Evolutionary conservation across 1,284 basidiomycete genomes (phyloP).

Genomic region (Volvariella surrecta): DNA sequence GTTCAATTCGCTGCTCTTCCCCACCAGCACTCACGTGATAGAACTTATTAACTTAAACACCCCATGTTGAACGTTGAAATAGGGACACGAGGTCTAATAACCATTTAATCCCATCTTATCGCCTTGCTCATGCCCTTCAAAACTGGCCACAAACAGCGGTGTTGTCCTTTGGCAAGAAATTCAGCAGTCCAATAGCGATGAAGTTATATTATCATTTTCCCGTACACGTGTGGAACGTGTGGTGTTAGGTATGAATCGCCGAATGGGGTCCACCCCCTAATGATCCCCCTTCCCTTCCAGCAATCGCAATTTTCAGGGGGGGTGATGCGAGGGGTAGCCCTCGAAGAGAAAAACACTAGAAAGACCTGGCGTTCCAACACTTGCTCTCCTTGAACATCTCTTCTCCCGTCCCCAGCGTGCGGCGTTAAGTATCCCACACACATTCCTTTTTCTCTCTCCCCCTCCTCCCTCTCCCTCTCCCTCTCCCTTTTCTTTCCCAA

Average conservation of each 20-base stretch:
- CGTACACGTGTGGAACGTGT: constrained; percentile 29
- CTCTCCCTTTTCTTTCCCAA: constrained; percentile 12
- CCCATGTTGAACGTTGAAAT: not conserved
- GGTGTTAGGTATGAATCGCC: constrained; percentile 28
- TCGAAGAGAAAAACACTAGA: constrained; percentile 1
- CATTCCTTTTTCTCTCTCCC: constrained; percentile 11
- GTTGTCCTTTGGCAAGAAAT: constrained; percentile 9
- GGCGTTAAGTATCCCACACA: constrained; percentile 10
- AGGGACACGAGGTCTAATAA: not conserved
- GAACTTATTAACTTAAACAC: too few species aligned
- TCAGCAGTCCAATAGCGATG: constrained; percentile 13
- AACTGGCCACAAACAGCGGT: not conserved
- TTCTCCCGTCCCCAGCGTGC: constrained; percentile 6
- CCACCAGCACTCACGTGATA: not conserved
- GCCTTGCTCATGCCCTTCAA: not conserved
- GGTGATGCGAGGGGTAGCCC: not conserved
- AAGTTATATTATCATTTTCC: constrained; percentile 10
- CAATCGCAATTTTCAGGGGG: not conserved
- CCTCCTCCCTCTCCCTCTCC: constrained; percentile 7
- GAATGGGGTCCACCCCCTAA: too few species aligned
- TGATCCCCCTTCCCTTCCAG: constrained; percentile 13
- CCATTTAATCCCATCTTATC: constrained; percentile 1
- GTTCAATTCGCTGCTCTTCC: not conserved
- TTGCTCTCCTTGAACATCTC: constrained; percentile 3
- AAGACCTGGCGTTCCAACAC: constrained; percentile 3